Conservation (phyloP, 306 rosid genomes). For the Castanopsis chinensis region DNA sequence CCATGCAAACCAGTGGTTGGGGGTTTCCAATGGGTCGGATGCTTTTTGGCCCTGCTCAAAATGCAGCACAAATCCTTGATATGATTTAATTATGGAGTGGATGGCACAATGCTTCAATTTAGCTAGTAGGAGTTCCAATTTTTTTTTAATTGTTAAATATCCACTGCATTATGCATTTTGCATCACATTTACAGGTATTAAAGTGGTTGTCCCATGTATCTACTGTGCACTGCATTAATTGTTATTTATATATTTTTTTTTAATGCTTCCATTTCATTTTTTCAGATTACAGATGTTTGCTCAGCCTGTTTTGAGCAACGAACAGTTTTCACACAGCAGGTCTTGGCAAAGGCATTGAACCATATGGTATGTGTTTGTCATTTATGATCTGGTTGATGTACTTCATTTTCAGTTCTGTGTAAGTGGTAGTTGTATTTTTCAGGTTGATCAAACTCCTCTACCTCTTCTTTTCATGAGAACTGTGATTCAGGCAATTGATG, state of each 20-base stretch:
- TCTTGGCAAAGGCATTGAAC: conserved; percentile 90
- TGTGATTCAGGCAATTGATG: conserved; percentile 96
- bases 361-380: conserved; percentile 61
- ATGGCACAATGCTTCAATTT: not conserved
- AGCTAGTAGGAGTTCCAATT: conserved; percentile 4
- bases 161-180: not conserved
- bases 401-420: not conserved
- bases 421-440: conserved; percentile 26
- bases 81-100: not conserved
- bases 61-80: not conserved
- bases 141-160: conserved; percentile 1
- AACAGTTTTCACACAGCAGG: conserved; percentile 98
- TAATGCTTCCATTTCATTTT: conserved; percentile 34
- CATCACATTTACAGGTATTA: not conserved
- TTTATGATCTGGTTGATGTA: not conserved
- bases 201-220: not conserved
- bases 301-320: conserved; percentile 99
- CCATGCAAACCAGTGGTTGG: not conserved
- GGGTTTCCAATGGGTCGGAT: not conserved
- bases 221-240: not conserved
- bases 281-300: conserved; percentile 92
- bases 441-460: conserved; percentile 93
- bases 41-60: not conserved
- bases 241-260: not conserved
- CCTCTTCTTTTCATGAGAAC: conserved; percentile 99